Evolutionary conservation across 108 stramenopile species (phyloP).

Genomic region (Stephanodiscus triporus): DNA sequence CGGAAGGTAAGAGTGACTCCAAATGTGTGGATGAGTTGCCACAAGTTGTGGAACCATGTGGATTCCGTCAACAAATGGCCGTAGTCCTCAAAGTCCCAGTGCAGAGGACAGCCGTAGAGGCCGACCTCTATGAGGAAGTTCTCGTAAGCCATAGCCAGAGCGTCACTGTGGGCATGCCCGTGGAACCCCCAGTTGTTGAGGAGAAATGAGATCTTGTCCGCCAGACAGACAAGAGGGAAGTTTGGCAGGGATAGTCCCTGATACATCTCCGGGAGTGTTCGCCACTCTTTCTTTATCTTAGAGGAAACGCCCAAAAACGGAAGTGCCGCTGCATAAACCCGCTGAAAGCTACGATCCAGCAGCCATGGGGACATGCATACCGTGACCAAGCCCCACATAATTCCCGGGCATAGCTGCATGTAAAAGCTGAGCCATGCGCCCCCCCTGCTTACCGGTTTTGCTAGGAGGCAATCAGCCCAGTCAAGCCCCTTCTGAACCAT

Average conservation of each 20-base stretch:
- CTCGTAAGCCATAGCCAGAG: not conserved
- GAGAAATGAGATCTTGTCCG: not conserved
- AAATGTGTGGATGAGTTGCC: not conserved
- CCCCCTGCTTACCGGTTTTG: too few relatives aligned
- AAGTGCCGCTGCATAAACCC: not conserved
- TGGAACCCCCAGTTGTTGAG: not conserved
- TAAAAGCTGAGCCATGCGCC: too few relatives aligned
- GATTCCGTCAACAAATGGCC: not conserved
- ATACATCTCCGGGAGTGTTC: not conserved
- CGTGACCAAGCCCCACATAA: not conserved
- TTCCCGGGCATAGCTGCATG: too few relatives aligned
- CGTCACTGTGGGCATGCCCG: not conserved
- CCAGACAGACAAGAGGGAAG: not conserved
- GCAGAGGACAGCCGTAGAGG: not conserved
- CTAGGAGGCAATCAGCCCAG: not conserved
- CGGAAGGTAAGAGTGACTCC: too few relatives aligned
- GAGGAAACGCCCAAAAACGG: not conserved
- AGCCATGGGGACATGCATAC: not conserved
- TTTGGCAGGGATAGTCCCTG: constrained; percentile 4
- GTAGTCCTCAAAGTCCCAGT: not conserved
- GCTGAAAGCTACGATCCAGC: not conserved
- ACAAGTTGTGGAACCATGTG: not conserved
- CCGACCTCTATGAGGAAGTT: not conserved
- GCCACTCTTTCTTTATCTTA: constrained; percentile 7
- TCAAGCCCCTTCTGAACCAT: not conserved